phyloP scores from a whole-genome alignment of 106 monocot genomes.

The Acorus gramineus region DNA sequence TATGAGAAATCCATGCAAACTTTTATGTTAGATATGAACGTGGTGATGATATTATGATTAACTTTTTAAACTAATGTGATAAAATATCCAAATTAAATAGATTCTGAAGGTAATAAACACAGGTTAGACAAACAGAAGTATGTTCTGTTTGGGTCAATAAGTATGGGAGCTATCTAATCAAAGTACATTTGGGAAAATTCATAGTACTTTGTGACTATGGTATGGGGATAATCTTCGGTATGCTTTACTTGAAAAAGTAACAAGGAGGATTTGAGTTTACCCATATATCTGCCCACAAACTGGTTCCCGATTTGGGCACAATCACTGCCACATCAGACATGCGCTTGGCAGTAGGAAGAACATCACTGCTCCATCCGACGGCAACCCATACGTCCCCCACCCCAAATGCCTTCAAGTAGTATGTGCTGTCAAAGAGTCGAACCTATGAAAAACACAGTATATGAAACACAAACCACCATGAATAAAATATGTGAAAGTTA shows the following conservation, averaged over 20 bases:
- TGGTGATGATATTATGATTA: too few species aligned
- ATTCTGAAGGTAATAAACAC: too few species aligned
- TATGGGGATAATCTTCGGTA: too few species aligned
- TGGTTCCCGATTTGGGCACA: conserved; percentile 87
- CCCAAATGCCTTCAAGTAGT: conserved; percentile 81
- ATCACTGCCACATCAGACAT: conserved; percentile 82
- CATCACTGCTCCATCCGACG: conserved; percentile 92
- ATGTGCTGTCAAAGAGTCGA: conserved; percentile 61
- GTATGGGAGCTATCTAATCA: neutral
- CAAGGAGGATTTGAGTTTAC: conserved; percentile 22
- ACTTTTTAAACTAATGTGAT: too few species aligned
- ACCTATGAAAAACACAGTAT: conserved; percentile 30
- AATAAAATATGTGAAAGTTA: too few species aligned
- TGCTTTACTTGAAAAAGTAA: neutral
- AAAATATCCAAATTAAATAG: too few species aligned
- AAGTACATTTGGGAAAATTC: neutral
- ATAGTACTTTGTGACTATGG: too few species aligned
- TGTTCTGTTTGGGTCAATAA: neutral
- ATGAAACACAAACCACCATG: neutral
- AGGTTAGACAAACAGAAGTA: too few species aligned
- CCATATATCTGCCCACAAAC: conserved; percentile 93
- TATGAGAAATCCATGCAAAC: too few species aligned
- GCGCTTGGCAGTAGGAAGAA: conserved; percentile 75
- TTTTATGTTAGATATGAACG: too few species aligned
- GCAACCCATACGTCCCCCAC: conserved; percentile 93